Base-by-base conservation (phyloP, 768 basidiomycete species). In the Jaapia argillacea region DNA sequence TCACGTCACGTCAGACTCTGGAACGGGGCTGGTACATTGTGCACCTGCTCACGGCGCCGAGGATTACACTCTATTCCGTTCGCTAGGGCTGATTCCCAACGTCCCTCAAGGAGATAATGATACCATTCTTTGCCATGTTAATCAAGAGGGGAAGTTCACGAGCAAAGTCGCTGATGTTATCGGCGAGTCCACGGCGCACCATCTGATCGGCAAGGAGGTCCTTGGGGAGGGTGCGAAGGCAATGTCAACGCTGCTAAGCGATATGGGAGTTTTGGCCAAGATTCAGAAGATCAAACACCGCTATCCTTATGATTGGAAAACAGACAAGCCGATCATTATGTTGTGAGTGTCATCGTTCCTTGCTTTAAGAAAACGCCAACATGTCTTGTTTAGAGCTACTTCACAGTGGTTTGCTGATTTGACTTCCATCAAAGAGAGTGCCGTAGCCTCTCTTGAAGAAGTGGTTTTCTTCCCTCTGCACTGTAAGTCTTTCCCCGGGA, bases 361-460 rank as follows among this genome's bases (percentile, higher is more conserved):
- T 38, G 22, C 27, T 44, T n/a, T 12, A 39, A n/a, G 23, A 13
- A 21, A 24, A 23, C 31, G n/a, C 16, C 45, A 7, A 44, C 24
- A 3, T 14, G 23, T 23, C 27, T 7, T n/a, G 4, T 41, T 4
- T 49, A 89, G 89, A 13, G 88, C 92, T 0, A 97, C 93, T 2
- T 89, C 87, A 0, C 94, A 98, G 52, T 99, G 94, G 94, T 99
- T 99, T 56, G 91, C 93, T 3, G 87, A 94, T 56, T 64, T 98
- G 20, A 86, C 86, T 40, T 64, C 69, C 36, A 85, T 99, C 64
- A 96, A 96, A 56, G 71, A 74, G 1, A 60, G 71, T 40, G 91
- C 94, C 0, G 53, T 93, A 20, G 50, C 66, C 5, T 81, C 88
- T 0, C 70, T 97, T 7, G 58, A 77, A 37, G 59, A 67, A 1